These are phyloP conservation scores for Coemansia sp. DNA, from an alignment of 371 early-diverging fungal genomes.

Conservation along the genomic window DNA sequence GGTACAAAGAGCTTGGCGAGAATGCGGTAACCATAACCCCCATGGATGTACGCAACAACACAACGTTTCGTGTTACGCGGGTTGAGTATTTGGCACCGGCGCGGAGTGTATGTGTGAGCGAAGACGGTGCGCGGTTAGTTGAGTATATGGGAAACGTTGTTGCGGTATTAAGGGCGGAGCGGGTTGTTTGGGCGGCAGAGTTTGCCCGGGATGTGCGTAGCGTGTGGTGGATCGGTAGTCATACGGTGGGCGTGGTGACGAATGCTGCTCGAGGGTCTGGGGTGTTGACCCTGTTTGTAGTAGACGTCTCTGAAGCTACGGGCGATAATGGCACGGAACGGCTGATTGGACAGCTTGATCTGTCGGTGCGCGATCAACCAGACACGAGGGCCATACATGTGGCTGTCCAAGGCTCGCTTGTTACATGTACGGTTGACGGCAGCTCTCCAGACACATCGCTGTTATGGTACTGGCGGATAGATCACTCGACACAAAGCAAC, in stretches of 20 bases:
- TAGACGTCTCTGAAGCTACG: background rate
- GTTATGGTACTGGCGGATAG: slow-evolving; percentile 19
- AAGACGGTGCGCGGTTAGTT: slow-evolving; percentile 1
- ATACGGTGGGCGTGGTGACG: slow-evolving; percentile 18
- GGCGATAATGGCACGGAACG: background rate
- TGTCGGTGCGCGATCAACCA: background rate
- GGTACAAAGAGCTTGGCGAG: background rate
- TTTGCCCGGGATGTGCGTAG: slow-evolving; percentile 12
- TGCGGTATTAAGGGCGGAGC: background rate
- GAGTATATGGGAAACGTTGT: slow-evolving; percentile 13
- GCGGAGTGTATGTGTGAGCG: background rate
- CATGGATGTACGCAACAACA: background rate
- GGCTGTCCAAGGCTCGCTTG: background rate
- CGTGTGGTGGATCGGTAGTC: slow-evolving; percentile 29
- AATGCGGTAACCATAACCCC: background rate
- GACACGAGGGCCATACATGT: background rate
- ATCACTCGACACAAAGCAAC: background rate
- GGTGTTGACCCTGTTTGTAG: slow-evolving; percentile 2
- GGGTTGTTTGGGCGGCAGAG: slow-evolving; percentile 1
- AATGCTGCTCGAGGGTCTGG: background rate
- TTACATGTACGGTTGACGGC: slow-evolving; percentile 12
- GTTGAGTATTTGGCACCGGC: slow-evolving; percentile 1
- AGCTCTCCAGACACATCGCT: background rate
- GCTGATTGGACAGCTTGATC: background rate
- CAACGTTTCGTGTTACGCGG: background rate